Conservation (phyloP, 2,329 filamentous ascomycete species). For the Myriosclerotinia duriaeana region DNA sequence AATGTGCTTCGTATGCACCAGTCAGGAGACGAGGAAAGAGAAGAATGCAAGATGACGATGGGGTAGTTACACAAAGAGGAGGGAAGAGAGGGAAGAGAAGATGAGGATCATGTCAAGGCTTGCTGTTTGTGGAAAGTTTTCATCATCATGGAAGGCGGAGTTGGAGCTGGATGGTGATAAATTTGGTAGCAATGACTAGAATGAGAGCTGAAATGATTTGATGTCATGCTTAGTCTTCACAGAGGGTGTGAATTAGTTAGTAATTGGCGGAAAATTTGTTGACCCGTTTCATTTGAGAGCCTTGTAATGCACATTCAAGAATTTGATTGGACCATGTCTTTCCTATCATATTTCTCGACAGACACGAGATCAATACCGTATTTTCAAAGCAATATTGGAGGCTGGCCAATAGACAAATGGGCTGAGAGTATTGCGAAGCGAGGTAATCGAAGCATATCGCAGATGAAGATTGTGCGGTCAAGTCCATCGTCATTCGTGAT, state of each 20-base stretch:
- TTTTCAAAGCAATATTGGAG: neutral
- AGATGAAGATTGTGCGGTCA: neutral
- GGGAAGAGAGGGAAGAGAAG: constrained; percentile 7
- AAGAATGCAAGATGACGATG: constrained; percentile 15
- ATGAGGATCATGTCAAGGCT: neutral
- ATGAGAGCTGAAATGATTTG: neutral
- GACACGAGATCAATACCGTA: neutral
- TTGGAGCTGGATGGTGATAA: neutral
- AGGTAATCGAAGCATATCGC: neutral
- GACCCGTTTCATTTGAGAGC: constrained; percentile 1
- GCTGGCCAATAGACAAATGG: neutral
- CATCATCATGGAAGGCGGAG: neutral
- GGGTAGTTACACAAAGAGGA: constrained; percentile 9
- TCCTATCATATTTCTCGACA: neutral
- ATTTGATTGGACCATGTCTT: neutral
- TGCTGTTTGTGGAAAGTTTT: neutral
- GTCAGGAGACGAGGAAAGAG: constrained; percentile 6
- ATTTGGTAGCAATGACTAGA: neutral
- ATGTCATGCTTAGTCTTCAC: neutral
- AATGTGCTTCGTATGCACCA: constrained; percentile 1
- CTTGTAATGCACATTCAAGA: constrained; percentile 8
- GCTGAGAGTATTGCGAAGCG: neutral
- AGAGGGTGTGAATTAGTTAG: neutral
- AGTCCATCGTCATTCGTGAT: neutral
- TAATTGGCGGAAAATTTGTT: constrained; percentile 17